A percentile compares a stretch with the other conserved stretches of the same genome.
Conservation (phyloP, 768 basidiomycete genomes). For the Collybia sordida region DNA sequence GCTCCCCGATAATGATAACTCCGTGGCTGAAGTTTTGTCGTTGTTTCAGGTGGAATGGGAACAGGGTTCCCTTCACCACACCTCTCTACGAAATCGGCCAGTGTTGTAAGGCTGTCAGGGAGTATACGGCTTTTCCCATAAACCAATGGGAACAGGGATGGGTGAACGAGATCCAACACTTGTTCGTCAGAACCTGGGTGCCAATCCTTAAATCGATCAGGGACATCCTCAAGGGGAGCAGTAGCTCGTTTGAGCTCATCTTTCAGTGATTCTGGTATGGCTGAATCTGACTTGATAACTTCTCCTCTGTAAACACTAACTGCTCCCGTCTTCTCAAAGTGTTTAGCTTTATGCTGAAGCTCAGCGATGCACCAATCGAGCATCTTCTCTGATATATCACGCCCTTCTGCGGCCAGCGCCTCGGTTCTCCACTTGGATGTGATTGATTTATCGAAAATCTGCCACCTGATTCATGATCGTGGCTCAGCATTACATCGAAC, state of each 20-base stretch:
- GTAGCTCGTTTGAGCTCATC: slow-evolving; percentile 13
- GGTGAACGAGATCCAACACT: slow-evolving; percentile 42
- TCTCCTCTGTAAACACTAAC: slow-evolving; percentile 17
- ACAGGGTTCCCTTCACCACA: slow-evolving; percentile 11
- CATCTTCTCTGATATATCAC: slow-evolving; percentile 16
- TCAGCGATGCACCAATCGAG: slow-evolving; percentile 21
- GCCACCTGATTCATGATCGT: slow-evolving; percentile 3
- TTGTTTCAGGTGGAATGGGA: slow-evolving; percentile 12
- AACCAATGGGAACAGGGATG: slow-evolving; percentile 33
- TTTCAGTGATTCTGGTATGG: slow-evolving; percentile 17
- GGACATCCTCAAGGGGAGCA: slow-evolving; percentile 28
- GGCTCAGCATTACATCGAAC: not conserved
- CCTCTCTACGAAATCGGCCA: slow-evolving; percentile 11
- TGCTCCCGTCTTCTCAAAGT: slow-evolving; percentile 11
- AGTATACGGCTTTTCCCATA: slow-evolving; percentile 25
- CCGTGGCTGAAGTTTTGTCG: slow-evolving; percentile 19
- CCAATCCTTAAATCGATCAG: slow-evolving; percentile 34
- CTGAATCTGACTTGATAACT: slow-evolving; percentile 25
- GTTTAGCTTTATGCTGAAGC: slow-evolving; percentile 17
- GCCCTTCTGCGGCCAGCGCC: slow-evolving; percentile 1
- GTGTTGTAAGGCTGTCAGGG: slow-evolving; percentile 2
- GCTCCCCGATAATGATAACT: slow-evolving; percentile 6
- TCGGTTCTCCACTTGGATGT: slow-evolving; percentile 14
- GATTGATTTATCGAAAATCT: slow-evolving; percentile 17
- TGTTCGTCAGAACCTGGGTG: slow-evolving; percentile 37